phyloP scores from a whole-genome alignment of 345 rosid species.

The Populus nigra region DNA sequence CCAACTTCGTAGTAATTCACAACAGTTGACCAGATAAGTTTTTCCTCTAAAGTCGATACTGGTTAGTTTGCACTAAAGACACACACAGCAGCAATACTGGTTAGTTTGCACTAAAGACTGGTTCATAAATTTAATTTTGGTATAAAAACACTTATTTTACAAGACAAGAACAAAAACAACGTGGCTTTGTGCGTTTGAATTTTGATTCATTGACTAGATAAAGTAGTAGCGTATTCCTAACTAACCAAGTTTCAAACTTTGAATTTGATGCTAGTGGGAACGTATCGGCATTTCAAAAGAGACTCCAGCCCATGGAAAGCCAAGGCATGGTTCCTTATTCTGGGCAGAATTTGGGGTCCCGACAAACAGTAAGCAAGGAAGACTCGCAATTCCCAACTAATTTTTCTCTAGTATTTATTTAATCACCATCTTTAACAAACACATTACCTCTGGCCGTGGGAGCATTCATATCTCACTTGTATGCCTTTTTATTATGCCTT shows the following conservation, averaged over 20 bases:
- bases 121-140: too few relatives aligned
- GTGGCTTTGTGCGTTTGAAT: not conserved
- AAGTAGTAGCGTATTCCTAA: not conserved
- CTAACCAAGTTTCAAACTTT: not conserved
- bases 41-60: too few relatives aligned
- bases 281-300: not conserved
- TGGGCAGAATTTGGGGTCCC: conserved; percentile 4
- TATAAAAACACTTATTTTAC: too few relatives aligned
- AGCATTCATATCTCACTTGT: not conserved
- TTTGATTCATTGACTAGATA: not conserved
- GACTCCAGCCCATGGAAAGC: conserved; percentile 1
- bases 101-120: too few relatives aligned
- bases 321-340: conserved; percentile 5
- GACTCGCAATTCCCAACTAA: not conserved
- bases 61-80: too few relatives aligned
- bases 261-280: conserved; percentile 8
- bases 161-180: not conserved
- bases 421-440: not conserved
- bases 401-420: too few relatives aligned
- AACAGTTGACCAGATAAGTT: too few relatives aligned
- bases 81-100: too few relatives aligned
- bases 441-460: not conserved
- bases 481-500: not conserved
- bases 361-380: conserved; percentile 8
- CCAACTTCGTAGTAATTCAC: too few relatives aligned